Evolutionary conservation across 345 rosid species (phyloP).

Genomic region (Microcos paniculata): DNA sequence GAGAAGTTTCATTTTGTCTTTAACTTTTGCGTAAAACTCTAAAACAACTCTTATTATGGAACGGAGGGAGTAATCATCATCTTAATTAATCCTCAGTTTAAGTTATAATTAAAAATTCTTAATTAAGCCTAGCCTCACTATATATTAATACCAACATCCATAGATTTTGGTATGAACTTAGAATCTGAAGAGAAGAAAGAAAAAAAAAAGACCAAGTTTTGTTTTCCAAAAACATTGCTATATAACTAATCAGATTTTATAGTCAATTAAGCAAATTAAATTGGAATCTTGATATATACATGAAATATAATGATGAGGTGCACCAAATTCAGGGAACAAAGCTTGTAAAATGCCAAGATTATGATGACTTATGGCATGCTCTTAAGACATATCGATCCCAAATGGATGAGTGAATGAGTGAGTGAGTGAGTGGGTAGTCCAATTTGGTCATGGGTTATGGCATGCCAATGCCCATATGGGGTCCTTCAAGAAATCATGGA

Average conservation of each 20-base stretch:
- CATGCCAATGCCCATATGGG: not conserved
- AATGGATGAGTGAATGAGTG: not conserved
- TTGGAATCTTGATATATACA: not conserved
- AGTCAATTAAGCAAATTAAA: too few species aligned
- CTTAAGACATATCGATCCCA: not conserved
- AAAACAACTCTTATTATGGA: too few species aligned
- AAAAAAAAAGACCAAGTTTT: not conserved
- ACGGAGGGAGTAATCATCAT: not conserved
- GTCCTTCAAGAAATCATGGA: not conserved
- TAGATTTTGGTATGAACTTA: not conserved
- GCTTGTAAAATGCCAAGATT: not conserved
- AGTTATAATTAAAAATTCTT: not conserved
- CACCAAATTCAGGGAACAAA: slow-evolving; percentile 12
- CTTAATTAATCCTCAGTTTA: not conserved
- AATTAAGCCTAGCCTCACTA: not conserved
- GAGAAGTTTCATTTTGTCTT: too few species aligned
- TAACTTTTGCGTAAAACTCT: too few species aligned
- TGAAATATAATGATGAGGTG: slow-evolving; percentile 11
- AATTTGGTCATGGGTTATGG: not conserved
- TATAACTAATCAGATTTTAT: not conserved
- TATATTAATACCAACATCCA: not conserved
- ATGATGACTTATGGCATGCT: slow-evolving; percentile 10
- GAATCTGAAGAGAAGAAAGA: not conserved
- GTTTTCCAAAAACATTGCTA: not conserved
- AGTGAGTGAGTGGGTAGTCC: not conserved